phyloP scores from a whole-genome alignment of 2,329 filamentous ascomycete species.

The Microdochium nivale region DNA sequence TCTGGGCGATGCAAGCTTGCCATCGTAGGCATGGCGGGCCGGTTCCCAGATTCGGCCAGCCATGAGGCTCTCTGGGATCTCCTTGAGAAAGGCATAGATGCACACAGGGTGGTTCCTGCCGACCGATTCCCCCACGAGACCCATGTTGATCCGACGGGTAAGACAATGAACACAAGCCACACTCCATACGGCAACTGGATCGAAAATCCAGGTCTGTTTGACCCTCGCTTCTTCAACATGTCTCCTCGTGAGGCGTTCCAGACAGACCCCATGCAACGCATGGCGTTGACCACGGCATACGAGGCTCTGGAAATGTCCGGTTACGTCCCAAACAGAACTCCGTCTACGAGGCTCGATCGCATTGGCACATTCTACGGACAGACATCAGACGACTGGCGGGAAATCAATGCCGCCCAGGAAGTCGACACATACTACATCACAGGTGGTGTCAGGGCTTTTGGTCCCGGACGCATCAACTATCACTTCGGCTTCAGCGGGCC shows the following conservation, averaged over 20 bases:
- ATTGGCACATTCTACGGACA: slow-evolving; percentile 71
- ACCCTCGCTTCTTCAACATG: slow-evolving; percentile 84
- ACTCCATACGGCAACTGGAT: slow-evolving; percentile 70
- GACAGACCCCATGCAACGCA: slow-evolving; percentile 73
- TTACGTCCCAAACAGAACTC: slow-evolving; percentile 65
- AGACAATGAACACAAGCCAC: slow-evolving; percentile 67
- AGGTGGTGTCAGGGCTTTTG: slow-evolving; percentile 40
- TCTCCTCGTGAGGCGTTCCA: slow-evolving; percentile 72
- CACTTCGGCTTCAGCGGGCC: slow-evolving; percentile 30
- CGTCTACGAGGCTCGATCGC: slow-evolving; percentile 52
- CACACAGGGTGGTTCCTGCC: slow-evolving; percentile 57
- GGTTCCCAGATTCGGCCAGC: slow-evolving; percentile 65
- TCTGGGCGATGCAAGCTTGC: slow-evolving; percentile 60
- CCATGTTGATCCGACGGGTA: slow-evolving; percentile 64
- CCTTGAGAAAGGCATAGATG: slow-evolving; percentile 65
- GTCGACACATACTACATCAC: slow-evolving; percentile 48
- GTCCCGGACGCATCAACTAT: slow-evolving; percentile 38
- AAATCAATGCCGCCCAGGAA: slow-evolving; percentile 64
- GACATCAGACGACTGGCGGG: slow-evolving; percentile 70
- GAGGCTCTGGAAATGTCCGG: slow-evolving; percentile 77
- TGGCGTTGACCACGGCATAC: slow-evolving; percentile 69
- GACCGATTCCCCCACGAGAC: slow-evolving; percentile 68
- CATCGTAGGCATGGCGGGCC: slow-evolving; percentile 75
- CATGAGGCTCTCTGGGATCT: slow-evolving; percentile 69
- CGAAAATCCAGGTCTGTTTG: slow-evolving; percentile 68